Evolutionary conservation across 441 rosid species (phyloP), one percentile per base, ranked within the genome.

Genomic region (Rhodomyrtus psidioides): DNA sequence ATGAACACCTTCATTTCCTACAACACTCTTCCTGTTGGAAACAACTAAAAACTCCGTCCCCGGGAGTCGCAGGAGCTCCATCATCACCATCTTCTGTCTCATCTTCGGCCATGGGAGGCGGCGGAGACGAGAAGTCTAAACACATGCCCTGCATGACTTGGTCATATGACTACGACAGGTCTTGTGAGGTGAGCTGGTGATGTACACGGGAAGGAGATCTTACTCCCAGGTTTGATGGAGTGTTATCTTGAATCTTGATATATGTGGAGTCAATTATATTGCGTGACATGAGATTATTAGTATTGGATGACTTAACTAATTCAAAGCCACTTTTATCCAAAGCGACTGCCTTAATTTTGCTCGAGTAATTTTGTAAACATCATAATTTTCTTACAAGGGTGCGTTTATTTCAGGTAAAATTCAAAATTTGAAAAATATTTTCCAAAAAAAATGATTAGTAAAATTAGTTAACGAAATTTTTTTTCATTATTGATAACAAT

Each of bases 101-200:
- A 4, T 88, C 87, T 49, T 86, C 90, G 24, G 74, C 84, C 55
- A 55, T 84, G 65, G 88, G 76, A 51, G 88, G 86, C 49, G 90
- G 26, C 46, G 99, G 99, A 75, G 98, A 93, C 49, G 97, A 94
- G 84, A 97, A 97, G 88, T 94, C 98, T 81, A 96, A 86, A 92
- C 95, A 91, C 87, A 94, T 91, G 84, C 96, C 98, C 51, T 88
- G 90, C 24, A 93, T 75, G 27, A 89, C 91, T 87, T 94, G 91
- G 79, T 97, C 98, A 86, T 95, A 94, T 1, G 97, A 96, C 44
- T 91, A 92, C 74, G 99, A 93, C 76, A 97, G 93, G 88, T 94
- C 96, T 60, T 94, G 94, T 46, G 97, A 91, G 76, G 96, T 93
- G 76, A 94, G 83, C 84, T 93, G 99, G 88, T 96, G 99, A 87